Evolutionary conservation across 495 filamentous ascomycete genomes (phyloP), one percentile per base, ranked within the genome.

Genomic region (Neurospora sp.): DNA sequence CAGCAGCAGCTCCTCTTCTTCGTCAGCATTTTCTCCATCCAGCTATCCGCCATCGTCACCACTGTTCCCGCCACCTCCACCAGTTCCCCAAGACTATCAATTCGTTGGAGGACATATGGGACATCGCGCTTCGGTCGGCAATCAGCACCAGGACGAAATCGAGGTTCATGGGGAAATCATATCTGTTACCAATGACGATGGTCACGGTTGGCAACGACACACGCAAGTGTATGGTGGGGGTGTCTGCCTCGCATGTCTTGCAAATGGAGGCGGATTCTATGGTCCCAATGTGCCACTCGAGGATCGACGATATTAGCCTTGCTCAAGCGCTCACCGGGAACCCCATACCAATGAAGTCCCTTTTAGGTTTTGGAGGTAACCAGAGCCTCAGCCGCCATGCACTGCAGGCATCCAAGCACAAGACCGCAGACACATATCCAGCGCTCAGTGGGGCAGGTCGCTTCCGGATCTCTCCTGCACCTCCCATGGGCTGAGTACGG

Each of bases 211-310:
- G 85, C 84, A 82, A 75, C 81, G 85, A 38, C 85, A 87, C 72
- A 87, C 85, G 10, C 80, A 85, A 7, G 85, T 87, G 35, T 86
- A 87, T 70, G 84, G 85, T 46, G 85, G 85, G 44, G 85, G 85
- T 4, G 79, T 82, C 5, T 86, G 85, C 73, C 78, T 87, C n/a
- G 84, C 84, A 11, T 87, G 85, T 71, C 70, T 83, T 46, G 81
- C 78, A 18, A 75, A 76, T 18, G 74, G 82, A 37, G 85, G 85
- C 6, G 85, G 85, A 7, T 85, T 84, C 75, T 87, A 87, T 74
- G 85, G 85, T 16, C 83, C 86, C 37, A 84, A 82, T 70, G 85
- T 87, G 16, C 84, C 83, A 60, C 78, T 83, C 10, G 83, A 83
- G 72, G 83, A 87, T 70, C 80, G 84, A 73, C 80, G 85, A 70